Evolutionary conservation across 495 filamentous ascomycete genomes (phyloP), one percentile per base, ranked within the genome.

Genomic region (Penicillium longicatenatum): DNA sequence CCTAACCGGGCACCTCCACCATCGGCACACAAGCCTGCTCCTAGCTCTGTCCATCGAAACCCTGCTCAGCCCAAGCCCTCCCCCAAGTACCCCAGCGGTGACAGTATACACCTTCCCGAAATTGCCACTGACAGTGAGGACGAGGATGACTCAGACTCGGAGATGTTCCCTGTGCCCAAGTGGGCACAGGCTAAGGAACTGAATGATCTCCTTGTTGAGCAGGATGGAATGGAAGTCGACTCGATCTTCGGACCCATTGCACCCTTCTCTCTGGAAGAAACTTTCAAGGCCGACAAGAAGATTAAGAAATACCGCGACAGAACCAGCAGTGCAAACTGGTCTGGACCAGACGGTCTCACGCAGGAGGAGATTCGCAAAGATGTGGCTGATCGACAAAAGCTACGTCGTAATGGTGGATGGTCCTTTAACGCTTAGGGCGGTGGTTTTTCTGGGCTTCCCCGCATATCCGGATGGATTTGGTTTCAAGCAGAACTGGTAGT

Each of bases 321-420:
- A 21, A 97, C 92, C 31, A 94, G 89, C 60, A 96, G 91, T 69
- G 95, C 94, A 8, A 94, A 96, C 71, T 99, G 94, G 94, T 72
- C 73, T 16, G 86, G 89, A 12, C 72, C 85, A n/a, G 94, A 99
- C 76, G 81, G 85, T 55, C 75, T 99, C 66, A 98, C 92, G 6
- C 88, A 93, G 63, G 94, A 96, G 53, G 94, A 90, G 66, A 88
- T 95, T 59, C 75, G 84, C 42, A 86, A 81, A 59, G 93, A 99
- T 76, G 70, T 86, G 53, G 89, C 89, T 52, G 92, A 88, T 50
- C 82, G 93, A 60, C 87, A 93, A 70, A 85, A 86, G 64, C 78
- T 98, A 73, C 82, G 86, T 22, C 77, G 87, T 59, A 90, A 97
- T 55, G 93, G 94, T 0, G 90, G 89, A 0, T 98, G 94, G 94